Evolutionary conservation across 2,329 filamentous ascomycete genomes (phyloP), one percentile per base, ranked within the genome.

Genomic region (Cladosporium oxysporum): DNA sequence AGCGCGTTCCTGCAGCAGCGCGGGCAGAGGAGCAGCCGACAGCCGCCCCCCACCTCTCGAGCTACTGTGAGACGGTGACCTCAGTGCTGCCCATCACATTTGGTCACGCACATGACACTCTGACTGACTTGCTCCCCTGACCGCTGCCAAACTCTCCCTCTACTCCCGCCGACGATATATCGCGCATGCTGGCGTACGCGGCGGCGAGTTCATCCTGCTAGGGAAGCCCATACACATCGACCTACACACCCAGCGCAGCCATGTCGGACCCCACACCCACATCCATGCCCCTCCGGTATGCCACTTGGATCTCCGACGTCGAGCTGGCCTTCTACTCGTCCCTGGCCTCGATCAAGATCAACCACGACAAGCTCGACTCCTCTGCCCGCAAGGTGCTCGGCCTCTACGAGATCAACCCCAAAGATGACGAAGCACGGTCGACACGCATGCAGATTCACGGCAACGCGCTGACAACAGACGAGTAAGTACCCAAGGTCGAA

Each of bases 281-380:
- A 33, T 61, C 64, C 14, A 49, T 49, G 50, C 75, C 78, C 23
- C 74, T 91, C 77, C 87, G 90, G 82, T 99, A 93, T 79, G 92
- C 92, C 67, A 90, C 94, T 0, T 98, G 97, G 83, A 87, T 90
- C 49, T 97, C 94, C 58, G 92, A 97, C 80, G 93, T 98, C 75
- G 95, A 99, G 77, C 85, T 98, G 52, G 92, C 93, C 53, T 99
- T 99, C 80, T 99, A 97, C 77, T 90, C 91, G 55, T 90, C 92
- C 5, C 87, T 99, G n/a, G 95, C 96, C 67, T 88, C 90, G 6
- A 91, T 90, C 71, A 99, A 99, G 81, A 92, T 99, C 76, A 93
- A 98, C 78, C 90, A 96, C 85, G 95, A 97, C 81, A 97, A 93
- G 80, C 91, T 99, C 61, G 91, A 97, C 81, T 94, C 96, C 78